Evolutionary conservation across 441 rosid genomes (phyloP).

Genomic region (Sinapis alba): DNA sequence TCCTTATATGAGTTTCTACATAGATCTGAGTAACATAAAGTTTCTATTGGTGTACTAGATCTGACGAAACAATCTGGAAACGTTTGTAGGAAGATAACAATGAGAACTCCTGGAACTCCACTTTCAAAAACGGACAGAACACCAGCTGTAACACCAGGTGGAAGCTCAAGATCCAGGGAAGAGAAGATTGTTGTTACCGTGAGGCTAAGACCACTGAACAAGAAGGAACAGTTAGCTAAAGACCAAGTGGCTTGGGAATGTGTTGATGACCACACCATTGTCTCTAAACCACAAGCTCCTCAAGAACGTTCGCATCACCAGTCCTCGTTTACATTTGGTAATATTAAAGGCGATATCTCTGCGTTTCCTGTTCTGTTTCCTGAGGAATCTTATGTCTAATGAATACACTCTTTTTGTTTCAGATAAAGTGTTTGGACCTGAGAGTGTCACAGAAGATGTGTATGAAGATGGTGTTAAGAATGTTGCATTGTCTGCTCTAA

Average conservation of each 20-base stretch:
- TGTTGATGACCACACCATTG: conserved; percentile 78
- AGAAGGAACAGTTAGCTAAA: conserved; percentile 83
- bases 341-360: background rate
- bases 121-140: conserved; percentile 73
- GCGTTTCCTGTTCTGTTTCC: background rate
- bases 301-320: conserved; percentile 83
- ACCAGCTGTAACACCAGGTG: conserved; percentile 64
- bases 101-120: conserved; percentile 91
- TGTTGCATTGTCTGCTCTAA: conserved; percentile 94
- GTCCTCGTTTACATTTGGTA: conserved; percentile 84
- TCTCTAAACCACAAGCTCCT: conserved; percentile 68
- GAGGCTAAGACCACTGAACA: conserved; percentile 87
- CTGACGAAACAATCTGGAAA: conserved; percentile 1
- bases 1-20: background rate
- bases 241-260: conserved; percentile 98
- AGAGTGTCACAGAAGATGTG: conserved; percentile 71
- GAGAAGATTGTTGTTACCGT: conserved; percentile 97
- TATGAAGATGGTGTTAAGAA: conserved; percentile 97
- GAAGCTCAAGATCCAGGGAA: conserved; percentile 76
- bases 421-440: conserved; percentile 96
- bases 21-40: conserved; percentile 21
- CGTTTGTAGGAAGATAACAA: conserved; percentile 42
- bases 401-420: conserved; percentile 26
- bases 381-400: background rate
- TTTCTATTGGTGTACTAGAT: background rate